Evolutionary conservation across 768 basidiomycete species (phyloP).

Genomic region (Psilocybe tampanensis): DNA sequence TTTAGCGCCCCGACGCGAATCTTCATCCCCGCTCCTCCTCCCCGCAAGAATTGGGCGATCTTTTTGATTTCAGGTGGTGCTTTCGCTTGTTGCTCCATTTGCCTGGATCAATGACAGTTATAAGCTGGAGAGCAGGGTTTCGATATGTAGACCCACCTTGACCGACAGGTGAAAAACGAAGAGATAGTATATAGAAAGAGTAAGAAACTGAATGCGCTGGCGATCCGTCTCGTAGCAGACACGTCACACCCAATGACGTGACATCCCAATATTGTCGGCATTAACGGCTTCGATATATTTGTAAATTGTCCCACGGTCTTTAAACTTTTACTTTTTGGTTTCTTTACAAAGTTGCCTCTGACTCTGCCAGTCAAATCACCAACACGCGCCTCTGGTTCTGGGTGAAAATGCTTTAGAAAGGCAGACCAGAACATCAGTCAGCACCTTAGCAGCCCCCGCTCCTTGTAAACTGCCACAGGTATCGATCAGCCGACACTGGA

Average conservation of each 20-base stretch:
- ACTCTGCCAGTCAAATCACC: no score
- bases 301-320: no score
- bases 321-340: no score
- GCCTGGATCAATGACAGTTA: not conserved
- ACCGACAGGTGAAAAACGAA: not conserved
- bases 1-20: slow-evolving; percentile 87
- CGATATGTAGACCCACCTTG: not conserved
- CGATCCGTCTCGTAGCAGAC: slow-evolving; percentile 16
- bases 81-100: slow-evolving; percentile 74
- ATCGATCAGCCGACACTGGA: no score
- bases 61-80: slow-evolving; percentile 81
- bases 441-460: no score
- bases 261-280: not conserved
- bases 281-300: no score
- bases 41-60: slow-evolving; percentile 86
- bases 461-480: no score
- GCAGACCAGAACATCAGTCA: no score
- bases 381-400: no score
- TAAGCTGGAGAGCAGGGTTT: no score
- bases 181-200: not conserved
- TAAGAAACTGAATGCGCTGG: slow-evolving; percentile 20
- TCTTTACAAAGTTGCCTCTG: no score
- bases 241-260: slow-evolving; percentile 19
- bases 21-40: slow-evolving; percentile 86
- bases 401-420: no score